Evolutionary conservation across 1,284 basidiomycete genomes (phyloP).

Genomic region (Apiotrichum domesticum): DNA sequence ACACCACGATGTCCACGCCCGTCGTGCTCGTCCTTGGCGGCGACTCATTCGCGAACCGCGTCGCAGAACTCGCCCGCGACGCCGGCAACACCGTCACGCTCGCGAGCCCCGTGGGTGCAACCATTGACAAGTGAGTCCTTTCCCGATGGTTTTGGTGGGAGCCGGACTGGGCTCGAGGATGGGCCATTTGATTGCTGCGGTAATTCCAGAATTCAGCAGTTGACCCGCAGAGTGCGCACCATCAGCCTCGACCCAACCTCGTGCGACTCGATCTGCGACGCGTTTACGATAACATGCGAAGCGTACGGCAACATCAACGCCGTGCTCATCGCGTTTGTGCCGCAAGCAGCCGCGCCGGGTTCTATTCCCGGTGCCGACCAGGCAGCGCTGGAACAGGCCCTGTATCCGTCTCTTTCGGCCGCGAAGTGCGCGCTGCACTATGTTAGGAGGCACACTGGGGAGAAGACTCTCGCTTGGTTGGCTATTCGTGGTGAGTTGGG

Average conservation of each 20-base stretch:
- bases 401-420: not conserved
- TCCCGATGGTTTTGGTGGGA: not conserved
- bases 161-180: too few relatives aligned
- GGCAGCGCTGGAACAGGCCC: not conserved
- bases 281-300: not conserved
- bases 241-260: not conserved
- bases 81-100: not conserved
- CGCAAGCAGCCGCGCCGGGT: not conserved
- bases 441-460: not conserved
- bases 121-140: not conserved
- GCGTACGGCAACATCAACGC: not conserved
- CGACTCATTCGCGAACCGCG: not conserved
- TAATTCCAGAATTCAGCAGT: too few relatives aligned
- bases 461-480: not conserved
- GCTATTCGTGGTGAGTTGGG: not conserved
- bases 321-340: not conserved
- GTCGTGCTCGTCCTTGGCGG: not conserved
- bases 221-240: not conserved
- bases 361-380: slow-evolving; percentile 1
- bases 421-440: slow-evolving; percentile 1
- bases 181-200: too few relatives aligned
- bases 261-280: not conserved
- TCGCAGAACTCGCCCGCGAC: not conserved
- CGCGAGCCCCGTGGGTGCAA: not conserved
- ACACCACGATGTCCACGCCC: not conserved